phyloP scores from a whole-genome alignment of 257 asterid species.

The Nicotiana obtusifolia region DNA sequence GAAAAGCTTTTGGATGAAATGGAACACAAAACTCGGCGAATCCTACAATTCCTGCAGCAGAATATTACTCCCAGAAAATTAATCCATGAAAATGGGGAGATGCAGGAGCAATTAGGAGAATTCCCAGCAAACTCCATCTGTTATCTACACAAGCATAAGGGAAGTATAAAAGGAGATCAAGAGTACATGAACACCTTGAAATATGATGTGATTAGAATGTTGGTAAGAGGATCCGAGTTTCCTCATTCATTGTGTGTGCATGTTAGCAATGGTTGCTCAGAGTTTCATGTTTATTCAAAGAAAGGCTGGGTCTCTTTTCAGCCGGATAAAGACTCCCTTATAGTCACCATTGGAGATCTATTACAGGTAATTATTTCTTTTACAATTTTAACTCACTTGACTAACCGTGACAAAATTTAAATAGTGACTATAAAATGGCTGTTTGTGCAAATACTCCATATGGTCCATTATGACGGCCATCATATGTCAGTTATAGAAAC shows the following conservation, averaged over 20 bases:
- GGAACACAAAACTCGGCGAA: constrained; percentile 34
- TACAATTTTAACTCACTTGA: not conserved
- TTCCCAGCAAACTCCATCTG: constrained; percentile 39
- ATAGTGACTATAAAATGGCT: not conserved
- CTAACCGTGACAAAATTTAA: not conserved
- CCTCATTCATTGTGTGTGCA: constrained; percentile 67
- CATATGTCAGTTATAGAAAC: not conserved
- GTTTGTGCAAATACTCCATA: not conserved
- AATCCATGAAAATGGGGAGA: not conserved
- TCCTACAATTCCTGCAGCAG: constrained; percentile 37
- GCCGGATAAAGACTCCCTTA: constrained; percentile 39
- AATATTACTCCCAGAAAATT: constrained; percentile 10
- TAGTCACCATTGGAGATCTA: constrained; percentile 61
- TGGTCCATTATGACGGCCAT: not conserved
- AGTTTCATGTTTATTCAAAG: constrained; percentile 82
- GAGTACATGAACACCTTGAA: constrained; percentile 36
- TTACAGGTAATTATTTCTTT: constrained; percentile 46
- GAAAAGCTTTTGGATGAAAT: constrained; percentile 36
- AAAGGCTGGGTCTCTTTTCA: constrained; percentile 76
- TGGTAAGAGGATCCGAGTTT: constrained; percentile 69
- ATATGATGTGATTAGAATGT: constrained; percentile 69
- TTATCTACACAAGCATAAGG: constrained; percentile 46
- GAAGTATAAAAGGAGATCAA: constrained; percentile 19
- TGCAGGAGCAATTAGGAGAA: constrained; percentile 18
- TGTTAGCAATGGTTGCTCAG: constrained; percentile 55